Evolutionary conservation across 306 rosid species (phyloP).

Genomic region (Gleditsia sinensis): DNA sequence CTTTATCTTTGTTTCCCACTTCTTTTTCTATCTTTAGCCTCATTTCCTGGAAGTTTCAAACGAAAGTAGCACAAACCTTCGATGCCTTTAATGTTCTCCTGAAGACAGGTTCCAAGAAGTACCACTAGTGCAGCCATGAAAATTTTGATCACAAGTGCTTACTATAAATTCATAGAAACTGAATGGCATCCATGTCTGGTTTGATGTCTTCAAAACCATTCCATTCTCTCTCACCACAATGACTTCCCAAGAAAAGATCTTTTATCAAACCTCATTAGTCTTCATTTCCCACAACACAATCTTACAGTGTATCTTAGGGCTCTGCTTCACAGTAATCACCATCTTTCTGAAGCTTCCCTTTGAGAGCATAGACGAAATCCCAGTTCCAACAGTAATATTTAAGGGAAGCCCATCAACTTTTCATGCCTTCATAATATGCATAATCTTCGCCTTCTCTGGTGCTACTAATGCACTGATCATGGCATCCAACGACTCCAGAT

Average conservation of each 20-base stretch:
- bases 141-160: too few species aligned
- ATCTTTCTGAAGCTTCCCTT: background rate
- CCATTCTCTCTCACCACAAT: background rate
- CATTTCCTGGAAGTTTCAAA: background rate
- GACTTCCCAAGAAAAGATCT: background rate
- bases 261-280: background rate
- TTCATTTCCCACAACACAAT: background rate
- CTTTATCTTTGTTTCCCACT: background rate
- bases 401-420: conserved; percentile 19
- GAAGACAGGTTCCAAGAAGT: background rate
- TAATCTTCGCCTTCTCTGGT: conserved; percentile 26
- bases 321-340: conserved; percentile 1
- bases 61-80: background rate
- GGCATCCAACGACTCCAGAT: background rate
- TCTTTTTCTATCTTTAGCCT: background rate
- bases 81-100: background rate
- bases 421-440: conserved; percentile 22
- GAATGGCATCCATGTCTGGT: background rate
- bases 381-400: conserved; percentile 18
- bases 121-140: too few species aligned
- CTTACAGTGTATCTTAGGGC: background rate
- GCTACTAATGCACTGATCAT: conserved; percentile 10
- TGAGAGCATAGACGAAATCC: background rate
- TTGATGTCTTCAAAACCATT: background rate
- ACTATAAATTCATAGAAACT: too few species aligned